Base-by-base conservation (phyloP, 129 eudicot genomes). In the Helianthus tuberosus region DNA sequence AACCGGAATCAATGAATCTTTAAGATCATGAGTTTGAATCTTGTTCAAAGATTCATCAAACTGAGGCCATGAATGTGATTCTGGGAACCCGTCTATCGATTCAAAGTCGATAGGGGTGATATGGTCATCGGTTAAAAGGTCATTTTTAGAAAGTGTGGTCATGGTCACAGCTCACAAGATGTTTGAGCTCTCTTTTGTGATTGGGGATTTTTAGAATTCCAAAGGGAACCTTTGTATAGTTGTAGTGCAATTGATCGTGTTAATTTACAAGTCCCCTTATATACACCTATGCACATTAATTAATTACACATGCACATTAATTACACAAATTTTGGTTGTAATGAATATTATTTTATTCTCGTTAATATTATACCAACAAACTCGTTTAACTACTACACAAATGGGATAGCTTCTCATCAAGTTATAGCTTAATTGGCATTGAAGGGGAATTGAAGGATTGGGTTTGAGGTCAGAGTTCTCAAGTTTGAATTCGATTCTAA, bases 91-190 rank as follows among this genome's bases (percentile, higher is more conserved):
- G 13, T 78, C 66, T n/a, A 82, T 11, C 0, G 95, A 84, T 49
- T 75, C 46, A 54, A 91, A 91, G 73, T 91, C 92, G 29, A 88
- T 75, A 36, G 97, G 97, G 48, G 73, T 72, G 41, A 86, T 83
- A 74, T 83, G 74, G 7, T 73, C 39, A 41, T 55, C 60, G 9
- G 73, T 63, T 29, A 79, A 48, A 14, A 77, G 81, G 61, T 81
- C 51, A 71, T 86, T 77, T 57, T 91, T 69, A 3, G 85, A 69
- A 51, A 91, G 84, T 68, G 80, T 61, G 65, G 58, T 25, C 86
- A 84, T 84, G 36, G 43, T 57, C 39, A 75, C 64, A 66, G 27
- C 47, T 0, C 47, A 43, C 47, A 43, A 43, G 74, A 67, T 73
- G 0, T 49, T 36, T 32, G 39, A 36, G 7, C 17, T 48, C 70